These are phyloP conservation scores for Penicillium taxi DNA, from an alignment of 495 filamentous ascomycete species.

Conservation along the genomic window DNA sequence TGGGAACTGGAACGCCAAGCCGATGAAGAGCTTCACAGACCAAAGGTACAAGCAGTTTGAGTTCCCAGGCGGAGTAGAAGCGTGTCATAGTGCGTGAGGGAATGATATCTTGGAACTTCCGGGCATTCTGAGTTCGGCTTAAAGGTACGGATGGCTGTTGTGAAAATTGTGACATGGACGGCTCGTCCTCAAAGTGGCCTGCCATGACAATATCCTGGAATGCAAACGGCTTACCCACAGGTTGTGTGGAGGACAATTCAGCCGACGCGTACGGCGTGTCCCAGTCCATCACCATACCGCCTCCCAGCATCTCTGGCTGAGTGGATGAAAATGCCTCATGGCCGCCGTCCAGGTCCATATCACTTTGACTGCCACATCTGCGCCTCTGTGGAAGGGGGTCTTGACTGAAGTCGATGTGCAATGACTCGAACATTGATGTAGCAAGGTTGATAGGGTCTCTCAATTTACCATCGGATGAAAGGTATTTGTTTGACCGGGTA, in stretches of 20 bases:
- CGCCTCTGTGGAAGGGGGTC: conserved; percentile 44
- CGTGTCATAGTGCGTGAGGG: conserved; percentile 76
- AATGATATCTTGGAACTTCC: conserved; percentile 79
- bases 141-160: conserved; percentile 70
- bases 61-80: conserved; percentile 78
- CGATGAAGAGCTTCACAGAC: conserved; percentile 74
- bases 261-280: conserved; percentile 50
- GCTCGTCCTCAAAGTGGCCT: conserved; percentile 72
- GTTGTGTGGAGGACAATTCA: conserved; percentile 49
- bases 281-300: conserved; percentile 70
- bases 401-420: conserved; percentile 84
- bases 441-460: conserved; percentile 74
- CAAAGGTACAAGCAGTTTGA: conserved; percentile 69
- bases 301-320: conserved; percentile 68
- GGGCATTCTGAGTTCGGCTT: conserved; percentile 76
- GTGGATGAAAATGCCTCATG: conserved; percentile 52
- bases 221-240: conserved; percentile 24
- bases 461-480: conserved; percentile 65
- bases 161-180: conserved; percentile 87
- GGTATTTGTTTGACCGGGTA: conserved; percentile 69
- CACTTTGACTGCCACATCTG: conserved; percentile 36
- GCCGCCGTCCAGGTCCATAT: conserved; percentile 37
- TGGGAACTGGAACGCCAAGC: conserved; percentile 67
- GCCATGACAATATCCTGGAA: conserved; percentile 38
- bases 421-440: conserved; percentile 82